phyloP scores from a whole-genome alignment of 2,329 filamentous ascomycete genomes.

The Diaporthe capsici region DNA sequence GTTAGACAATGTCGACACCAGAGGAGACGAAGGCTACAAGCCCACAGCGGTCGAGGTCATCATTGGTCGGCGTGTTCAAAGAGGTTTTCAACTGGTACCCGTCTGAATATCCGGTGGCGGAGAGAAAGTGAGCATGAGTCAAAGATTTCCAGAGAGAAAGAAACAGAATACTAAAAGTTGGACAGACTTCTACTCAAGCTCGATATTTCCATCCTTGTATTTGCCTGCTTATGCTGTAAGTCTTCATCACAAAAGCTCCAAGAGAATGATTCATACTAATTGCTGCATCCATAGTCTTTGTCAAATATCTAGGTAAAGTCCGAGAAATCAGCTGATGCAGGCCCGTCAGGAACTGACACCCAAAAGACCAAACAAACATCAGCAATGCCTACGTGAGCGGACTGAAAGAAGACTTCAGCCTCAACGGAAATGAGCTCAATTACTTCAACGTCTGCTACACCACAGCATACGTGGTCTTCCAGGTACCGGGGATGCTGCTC shows the following conservation, averaged over 20 bases:
- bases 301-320: slow-evolving; percentile 50
- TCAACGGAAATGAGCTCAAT: slow-evolving; percentile 57
- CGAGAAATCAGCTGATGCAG: too few species aligned
- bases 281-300: slow-evolving; percentile 47
- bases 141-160: not conserved
- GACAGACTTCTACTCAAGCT: slow-evolving; percentile 51
- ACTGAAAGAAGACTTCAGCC: slow-evolving; percentile 55
- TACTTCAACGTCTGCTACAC: slow-evolving; percentile 58
- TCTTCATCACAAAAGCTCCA: not conserved
- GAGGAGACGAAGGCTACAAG: not conserved
- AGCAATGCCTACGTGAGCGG: slow-evolving; percentile 56
- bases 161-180: slow-evolving; percentile 2
- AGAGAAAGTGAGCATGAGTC: slow-evolving; percentile 47
- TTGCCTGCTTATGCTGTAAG: slow-evolving; percentile 52
- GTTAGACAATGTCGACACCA: not conserved
- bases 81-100: slow-evolving; percentile 55
- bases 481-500: slow-evolving; percentile 51
- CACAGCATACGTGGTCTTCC: slow-evolving; percentile 55
- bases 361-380: slow-evolving; percentile 51
- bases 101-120: slow-evolving; percentile 49
- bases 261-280: slow-evolving; percentile 27
- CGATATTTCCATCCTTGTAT: slow-evolving; percentile 51
- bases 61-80: slow-evolving; percentile 47
- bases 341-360: not conserved
- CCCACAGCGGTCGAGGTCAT: slow-evolving; percentile 33